Percentiles rank a stretch among this genome's conserved stretches.
phyloP scores from a whole-genome alignment of 1,139 yeast species.

The Geotrichum phurueaensis region DNA sequence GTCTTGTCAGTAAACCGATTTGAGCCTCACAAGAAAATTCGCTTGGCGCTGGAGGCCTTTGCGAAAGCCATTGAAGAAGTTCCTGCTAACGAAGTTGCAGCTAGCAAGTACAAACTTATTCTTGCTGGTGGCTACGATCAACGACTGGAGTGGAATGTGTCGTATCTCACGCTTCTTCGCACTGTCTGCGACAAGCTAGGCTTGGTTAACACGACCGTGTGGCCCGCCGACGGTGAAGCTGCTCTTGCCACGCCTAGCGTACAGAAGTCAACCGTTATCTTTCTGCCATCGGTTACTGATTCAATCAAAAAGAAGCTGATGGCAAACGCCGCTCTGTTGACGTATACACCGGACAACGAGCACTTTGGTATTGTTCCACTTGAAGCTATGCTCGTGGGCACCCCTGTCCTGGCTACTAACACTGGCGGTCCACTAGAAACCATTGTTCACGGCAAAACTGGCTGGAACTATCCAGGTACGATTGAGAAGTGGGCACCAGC shows the following conservation, averaged over 20 bases:
- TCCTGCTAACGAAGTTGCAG: conserved; percentile 17
- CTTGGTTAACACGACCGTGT: conserved; percentile 45
- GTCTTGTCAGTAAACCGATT: conserved; percentile 80
- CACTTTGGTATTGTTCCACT: conserved; percentile 98
- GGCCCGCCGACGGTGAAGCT: conserved; percentile 22
- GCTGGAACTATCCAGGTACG: conserved; percentile 61
- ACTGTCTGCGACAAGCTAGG: conserved; percentile 43
- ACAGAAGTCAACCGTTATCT: conserved; percentile 49
- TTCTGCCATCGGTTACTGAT: conserved; percentile 74
- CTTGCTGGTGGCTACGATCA: conserved; percentile 92
- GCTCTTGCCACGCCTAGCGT: conserved; percentile 13
- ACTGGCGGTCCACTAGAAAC: conserved; percentile 95
- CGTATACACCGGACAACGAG: conserved; percentile 87
- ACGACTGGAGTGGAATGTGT: conserved; percentile 68
- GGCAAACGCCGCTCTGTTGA: conserved; percentile 50
- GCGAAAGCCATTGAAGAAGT: conserved; percentile 36
- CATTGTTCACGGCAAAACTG: conserved; percentile 59
- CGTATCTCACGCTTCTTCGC: conserved; percentile 58
- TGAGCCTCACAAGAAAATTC: conserved; percentile 79
- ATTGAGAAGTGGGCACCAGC: conserved; percentile 59
- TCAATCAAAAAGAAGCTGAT: conserved; percentile 60
- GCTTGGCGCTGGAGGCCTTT: conserved; percentile 66
- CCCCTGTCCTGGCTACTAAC: conserved; percentile 79
- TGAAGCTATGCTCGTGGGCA: conserved; percentile 81
- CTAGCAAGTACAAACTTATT: conserved; percentile 43